These are phyloP conservation scores for Aspergillus sp. DNA, from an alignment of 2,329 filamentous ascomycete genomes.

Conservation along the genomic window DNA sequence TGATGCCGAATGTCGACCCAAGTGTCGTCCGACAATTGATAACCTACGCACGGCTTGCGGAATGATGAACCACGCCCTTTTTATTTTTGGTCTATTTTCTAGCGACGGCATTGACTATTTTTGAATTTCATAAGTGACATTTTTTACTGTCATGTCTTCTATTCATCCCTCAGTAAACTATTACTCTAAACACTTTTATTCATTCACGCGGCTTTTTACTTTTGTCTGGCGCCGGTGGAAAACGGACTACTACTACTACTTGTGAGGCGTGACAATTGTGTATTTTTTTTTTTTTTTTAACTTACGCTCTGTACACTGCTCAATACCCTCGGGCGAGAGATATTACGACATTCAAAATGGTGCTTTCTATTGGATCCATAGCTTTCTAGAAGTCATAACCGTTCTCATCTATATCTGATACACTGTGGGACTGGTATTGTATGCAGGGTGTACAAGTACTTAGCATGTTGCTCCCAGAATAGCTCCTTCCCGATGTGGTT, in stretches of 20 bases:
- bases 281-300: conserved; percentile 9
- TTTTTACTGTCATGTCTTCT: conserved; percentile 23
- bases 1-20: conserved; percentile 65
- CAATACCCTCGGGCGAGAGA: conserved; percentile 35
- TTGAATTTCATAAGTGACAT: conserved; percentile 15
- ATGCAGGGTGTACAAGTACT: too few relatives aligned
- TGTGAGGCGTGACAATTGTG: conserved; percentile 22
- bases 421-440: neutral
- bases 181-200: conserved; percentile 9
- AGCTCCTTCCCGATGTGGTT: too few relatives aligned
- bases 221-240: conserved; percentile 25
- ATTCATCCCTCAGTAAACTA: conserved; percentile 21
- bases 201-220: neutral
- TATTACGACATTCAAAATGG: conserved; percentile 22
- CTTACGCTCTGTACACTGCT: conserved; percentile 33
- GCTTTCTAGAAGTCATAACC: neutral
- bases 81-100: conserved; percentile 18
- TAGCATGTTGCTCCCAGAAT: too few relatives aligned
- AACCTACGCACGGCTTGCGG: conserved; percentile 59
- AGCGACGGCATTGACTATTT: conserved; percentile 18
- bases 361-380: neutral
- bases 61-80: conserved; percentile 27
- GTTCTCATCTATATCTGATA: neutral
- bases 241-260: conserved; percentile 11
- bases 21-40: conserved; percentile 67